Evolutionary conservation across 352 stramenopile species (phyloP), one percentile per base, ranked within the genome.

Genomic region (Globisporangium solare): DNA sequence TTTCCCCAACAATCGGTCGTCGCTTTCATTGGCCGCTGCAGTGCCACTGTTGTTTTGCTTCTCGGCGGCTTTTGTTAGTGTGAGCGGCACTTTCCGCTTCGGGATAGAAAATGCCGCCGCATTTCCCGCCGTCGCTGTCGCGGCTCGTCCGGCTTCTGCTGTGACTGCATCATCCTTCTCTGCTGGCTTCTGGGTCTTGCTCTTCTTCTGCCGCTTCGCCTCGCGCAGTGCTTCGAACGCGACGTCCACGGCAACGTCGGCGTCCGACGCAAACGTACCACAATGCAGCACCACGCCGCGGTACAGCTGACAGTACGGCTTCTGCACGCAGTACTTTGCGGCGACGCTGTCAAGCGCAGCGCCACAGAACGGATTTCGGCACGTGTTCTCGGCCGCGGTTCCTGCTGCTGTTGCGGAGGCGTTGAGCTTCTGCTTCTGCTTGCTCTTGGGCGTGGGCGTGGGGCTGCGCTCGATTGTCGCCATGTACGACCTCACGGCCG

Each of bases 331-430:
- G 56, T 69, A 89, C 27, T 48, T 54, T 8, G 66, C 60, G 37
- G 69, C 66, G 22, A 66, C 66, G 60, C 79, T 89, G 35, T 43
- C 24, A 50, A 89, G 54, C 42, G 21, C 13, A 18, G 64, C 41
- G n/a, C 62, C 53, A 43, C 79, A 89, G 60, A 88, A 88, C 21
- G 73, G 79, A 43, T 86, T 89, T 22, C 56, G 39, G 54, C 73
- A 83, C 13, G 60, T 40, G 40, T 72, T 67, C 21, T 11, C 24
- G 3, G 14, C 17, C 7, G 20, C 14, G 7, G 2, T 3, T 10
- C 18, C 42, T 14, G 54, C 35, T 48, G 24, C 12, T 22, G 24
- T 7, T 22, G 11, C 24, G 12, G 49, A 14, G 40, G 52, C 2
- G 21, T 54, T 53, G 13, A 51, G 14, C 21, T 43, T 61, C 15